Conservation (phyloP, 148 eudicot species). For the Oxyria digyna region DNA sequence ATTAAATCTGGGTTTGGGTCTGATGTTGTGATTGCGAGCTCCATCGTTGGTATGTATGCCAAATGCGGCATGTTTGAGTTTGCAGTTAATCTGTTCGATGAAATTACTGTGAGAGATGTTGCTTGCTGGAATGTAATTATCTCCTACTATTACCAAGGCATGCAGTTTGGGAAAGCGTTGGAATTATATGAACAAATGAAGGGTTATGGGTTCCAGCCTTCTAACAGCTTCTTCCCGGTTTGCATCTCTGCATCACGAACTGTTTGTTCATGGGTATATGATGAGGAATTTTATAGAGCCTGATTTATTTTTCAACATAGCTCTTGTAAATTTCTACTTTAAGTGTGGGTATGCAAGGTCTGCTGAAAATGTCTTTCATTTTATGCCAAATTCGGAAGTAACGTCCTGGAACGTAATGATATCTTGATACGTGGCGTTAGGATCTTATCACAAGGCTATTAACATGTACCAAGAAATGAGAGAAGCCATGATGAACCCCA, state of each 20-base stretch:
- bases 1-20: constrained; percentile 22
- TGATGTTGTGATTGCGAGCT: constrained; percentile 28
- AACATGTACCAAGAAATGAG: constrained; percentile 20
- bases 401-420: constrained; percentile 43
- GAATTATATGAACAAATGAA: constrained; percentile 27
- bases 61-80: constrained; percentile 18
- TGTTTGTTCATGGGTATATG: constrained; percentile 31
- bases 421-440: constrained; percentile 30
- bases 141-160: constrained; percentile 24
- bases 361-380: constrained; percentile 26
- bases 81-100: constrained; percentile 29
- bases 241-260: constrained; percentile 23
- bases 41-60: constrained; percentile 21
- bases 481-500: constrained; percentile 21
- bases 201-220: constrained; percentile 19
- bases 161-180: constrained; percentile 25
- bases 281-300: constrained; percentile 16
- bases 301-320: constrained; percentile 21
- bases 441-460: constrained; percentile 31
- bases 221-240: constrained; percentile 37
- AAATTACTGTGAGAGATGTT: constrained; percentile 30
- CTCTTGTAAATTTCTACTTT: constrained; percentile 34
- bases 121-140: constrained; percentile 28
- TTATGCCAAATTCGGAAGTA: constrained; percentile 19
- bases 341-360: constrained; percentile 23